Percentiles rank a stretch among this genome's conserved stretches.
phyloP scores from a whole-genome alignment of 192 early-diverging fungal species.

The Rhizophlyctis rosea region DNA sequence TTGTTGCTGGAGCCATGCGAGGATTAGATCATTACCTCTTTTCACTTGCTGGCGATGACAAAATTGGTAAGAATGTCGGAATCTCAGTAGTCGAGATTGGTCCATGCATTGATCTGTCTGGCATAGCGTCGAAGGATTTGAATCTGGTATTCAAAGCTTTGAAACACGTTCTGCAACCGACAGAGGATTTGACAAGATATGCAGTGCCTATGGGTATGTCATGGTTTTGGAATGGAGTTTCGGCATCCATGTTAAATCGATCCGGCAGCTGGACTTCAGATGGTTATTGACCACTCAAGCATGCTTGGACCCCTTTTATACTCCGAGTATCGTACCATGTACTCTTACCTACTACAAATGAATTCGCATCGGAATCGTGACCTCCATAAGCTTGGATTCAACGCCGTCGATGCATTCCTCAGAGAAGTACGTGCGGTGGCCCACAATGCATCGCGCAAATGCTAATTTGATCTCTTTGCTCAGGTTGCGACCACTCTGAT shows the following conservation, averaged over 20 bases:
- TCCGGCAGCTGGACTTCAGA: conserved; percentile 17
- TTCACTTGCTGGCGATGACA: background rate
- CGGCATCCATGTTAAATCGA: background rate
- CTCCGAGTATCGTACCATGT: conserved; percentile 1
- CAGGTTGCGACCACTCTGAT: background rate
- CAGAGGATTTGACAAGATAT: conserved; percentile 34
- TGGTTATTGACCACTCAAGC: conserved; percentile 17
- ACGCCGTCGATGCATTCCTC: conserved; percentile 20
- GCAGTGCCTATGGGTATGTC: conserved; percentile 22
- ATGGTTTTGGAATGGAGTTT: no score
- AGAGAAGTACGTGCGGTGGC: conserved; percentile 9
- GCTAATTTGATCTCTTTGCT: background rate
- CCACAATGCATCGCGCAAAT: conserved; percentile 9
- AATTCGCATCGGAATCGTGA: conserved; percentile 12
- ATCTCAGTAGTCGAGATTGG: conserved; percentile 8
- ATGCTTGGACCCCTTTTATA: background rate
- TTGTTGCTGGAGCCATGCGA: conserved; percentile 33
- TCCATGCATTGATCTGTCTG: conserved; percentile 2
- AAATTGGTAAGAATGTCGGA: background rate
- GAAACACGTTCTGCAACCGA: conserved; percentile 20
- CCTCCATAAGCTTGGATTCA: conserved; percentile 17
- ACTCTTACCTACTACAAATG: conserved; percentile 1
- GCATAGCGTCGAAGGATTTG: conserved; percentile 1
- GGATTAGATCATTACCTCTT: conserved; percentile 32
- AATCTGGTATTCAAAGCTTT: conserved; percentile 2